A percentile compares a stretch with the other conserved stretches of the same genome.
Evolutionary conservation across 2,329 filamentous ascomycete genomes (phyloP).

Genomic region (Ophiostoma australiae): DNA sequence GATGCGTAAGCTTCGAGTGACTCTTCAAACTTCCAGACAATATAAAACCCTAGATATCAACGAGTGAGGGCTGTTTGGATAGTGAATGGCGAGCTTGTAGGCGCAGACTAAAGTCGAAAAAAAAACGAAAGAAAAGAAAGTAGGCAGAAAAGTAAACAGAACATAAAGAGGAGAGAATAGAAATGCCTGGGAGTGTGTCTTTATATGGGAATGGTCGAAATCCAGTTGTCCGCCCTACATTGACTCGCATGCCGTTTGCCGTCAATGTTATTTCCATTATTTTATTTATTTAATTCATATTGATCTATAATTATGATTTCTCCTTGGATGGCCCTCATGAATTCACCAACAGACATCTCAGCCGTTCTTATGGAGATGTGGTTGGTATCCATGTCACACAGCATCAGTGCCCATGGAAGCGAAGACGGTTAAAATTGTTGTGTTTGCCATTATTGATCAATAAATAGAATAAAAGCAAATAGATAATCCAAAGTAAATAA

Average conservation of each 20-base stretch:
- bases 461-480: neutral
- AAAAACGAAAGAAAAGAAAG: neutral
- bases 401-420: neutral
- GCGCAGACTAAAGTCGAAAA: neutral
- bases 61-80: neutral
- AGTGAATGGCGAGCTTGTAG: neutral
- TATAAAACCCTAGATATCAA: too few relatives aligned
- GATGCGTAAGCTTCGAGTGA: too few relatives aligned
- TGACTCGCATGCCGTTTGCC: constrained; percentile 8
- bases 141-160: neutral
- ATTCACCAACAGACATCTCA: neutral
- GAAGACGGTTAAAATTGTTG: neutral
- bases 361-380: neutral
- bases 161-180: neutral
- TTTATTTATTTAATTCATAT: neutral
- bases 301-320: neutral
- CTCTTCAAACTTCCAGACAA: too few relatives aligned
- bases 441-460: neutral
- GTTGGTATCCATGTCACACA: neutral
- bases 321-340: neutral
- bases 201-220: neutral
- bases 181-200: neutral
- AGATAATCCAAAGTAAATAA: neutral
- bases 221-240: neutral
- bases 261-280: neutral